These are phyloP conservation scores for Massariosphaeria phaeospora DNA, from an alignment of 495 filamentous ascomycete genomes.

Conservation along the genomic window DNA sequence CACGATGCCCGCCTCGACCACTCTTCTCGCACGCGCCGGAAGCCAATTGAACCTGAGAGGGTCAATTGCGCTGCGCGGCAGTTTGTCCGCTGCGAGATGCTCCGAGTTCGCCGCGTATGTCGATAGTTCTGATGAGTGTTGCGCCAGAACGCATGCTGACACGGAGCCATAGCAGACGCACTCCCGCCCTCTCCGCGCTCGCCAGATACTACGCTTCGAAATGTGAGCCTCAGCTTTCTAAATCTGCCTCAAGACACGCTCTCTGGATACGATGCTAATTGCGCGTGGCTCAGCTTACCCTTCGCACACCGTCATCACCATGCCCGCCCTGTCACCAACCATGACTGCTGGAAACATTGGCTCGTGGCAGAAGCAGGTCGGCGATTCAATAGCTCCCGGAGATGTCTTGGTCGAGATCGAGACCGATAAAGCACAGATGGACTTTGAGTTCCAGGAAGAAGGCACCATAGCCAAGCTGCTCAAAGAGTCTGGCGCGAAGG, in stretches of 20 bases:
- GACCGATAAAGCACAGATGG: slow-evolving; percentile 99
- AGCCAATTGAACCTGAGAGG: slow-evolving; percentile 34
- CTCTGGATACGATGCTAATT: slow-evolving; percentile 21
- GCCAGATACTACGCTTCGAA: slow-evolving; percentile 73
- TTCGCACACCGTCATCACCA: slow-evolving; percentile 88
- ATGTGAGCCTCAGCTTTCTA: slow-evolving; percentile 49
- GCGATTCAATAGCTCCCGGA: slow-evolving; percentile 80
- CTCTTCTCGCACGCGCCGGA: slow-evolving; percentile 37
- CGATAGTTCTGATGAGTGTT: not conserved
- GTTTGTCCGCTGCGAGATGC: slow-evolving; percentile 12
- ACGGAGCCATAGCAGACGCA: slow-evolving; percentile 24
- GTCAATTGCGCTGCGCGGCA: slow-evolving; percentile 30
- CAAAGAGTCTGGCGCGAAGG: slow-evolving; percentile 90
- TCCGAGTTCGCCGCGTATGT: slow-evolving; percentile 21
- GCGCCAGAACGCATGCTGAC: slow-evolving; percentile 13
- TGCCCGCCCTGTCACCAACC: slow-evolving; percentile 96
- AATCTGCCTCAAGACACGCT: not conserved
- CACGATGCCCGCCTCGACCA: slow-evolving; percentile 42
- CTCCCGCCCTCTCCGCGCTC: slow-evolving; percentile 56
- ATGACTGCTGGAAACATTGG: slow-evolving; percentile 98
- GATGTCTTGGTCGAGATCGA: slow-evolving; percentile 99
- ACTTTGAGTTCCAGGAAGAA: slow-evolving; percentile 99
- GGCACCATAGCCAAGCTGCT: slow-evolving; percentile 92
- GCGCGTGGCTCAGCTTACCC: slow-evolving; percentile 63
- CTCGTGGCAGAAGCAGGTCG: slow-evolving; percentile 93